Base-by-base conservation (phyloP, 441 rosid genomes). In the Dalechampia spathulata region DNA sequence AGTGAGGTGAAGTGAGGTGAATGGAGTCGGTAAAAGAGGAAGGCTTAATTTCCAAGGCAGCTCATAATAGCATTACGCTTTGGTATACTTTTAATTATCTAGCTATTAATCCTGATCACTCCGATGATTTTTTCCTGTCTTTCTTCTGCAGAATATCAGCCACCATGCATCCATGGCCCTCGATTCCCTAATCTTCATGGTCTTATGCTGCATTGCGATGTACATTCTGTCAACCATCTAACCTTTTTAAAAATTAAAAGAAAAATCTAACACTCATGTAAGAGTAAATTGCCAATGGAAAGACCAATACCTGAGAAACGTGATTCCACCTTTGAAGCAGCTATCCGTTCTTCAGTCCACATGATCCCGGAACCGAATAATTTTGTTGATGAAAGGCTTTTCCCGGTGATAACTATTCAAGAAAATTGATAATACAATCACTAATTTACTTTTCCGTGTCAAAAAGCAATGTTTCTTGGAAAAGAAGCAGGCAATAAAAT, bases 361-460 rank as follows among this genome's bases (percentile, higher is more conserved):
- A 26, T 85, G 90, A 67, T 83, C 70, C 4, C 75, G 79, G 67
- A 82, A 83, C 27, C 72, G 80, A 66, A 85, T 66, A 60, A 90
- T 73, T 70, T 69, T 83, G 49, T 72, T 72, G 81, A 87, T 81
- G 48, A 90, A 87, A 62, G 67, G 42, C 52, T 77, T 80, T 79
- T 90, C 97, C 30, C 72, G 68, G 37, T 69, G 78, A 71, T 85
- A 90, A 52, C 97, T 87, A 65, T 69, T 54, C 44, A 65, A 14
- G 53, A 60, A 47, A 60, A 56, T 15, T 37, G 56, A 34, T 36
- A 34, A 14, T n/a, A 38, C 22, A 19, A 45, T 58, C 12, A n/a
- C 41, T 39, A 34, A 22, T 20, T 25, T 39, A 51, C 26, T 40
- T 22, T 30, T 30, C 34, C n/a, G n/a, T n/a, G 34, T 30, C 4